Evolutionary conservation across 208 protist genomes (phyloP), one percentile per base, ranked within the genome.

Genomic region (Leishmania braziliensis): DNA sequence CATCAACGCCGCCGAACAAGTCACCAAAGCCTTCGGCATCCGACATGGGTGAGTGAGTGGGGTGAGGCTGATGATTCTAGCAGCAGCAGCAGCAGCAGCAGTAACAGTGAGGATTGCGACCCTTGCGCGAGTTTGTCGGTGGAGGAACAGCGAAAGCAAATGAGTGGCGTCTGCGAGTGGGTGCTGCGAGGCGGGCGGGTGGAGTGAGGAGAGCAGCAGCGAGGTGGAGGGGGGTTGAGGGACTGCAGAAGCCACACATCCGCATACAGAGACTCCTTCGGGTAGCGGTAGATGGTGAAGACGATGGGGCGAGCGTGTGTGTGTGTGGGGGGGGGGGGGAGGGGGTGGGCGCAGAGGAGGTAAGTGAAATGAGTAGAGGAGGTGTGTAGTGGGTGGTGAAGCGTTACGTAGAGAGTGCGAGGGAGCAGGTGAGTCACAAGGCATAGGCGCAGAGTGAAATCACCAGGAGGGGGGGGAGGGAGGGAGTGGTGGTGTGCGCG

Each of bases 11-110:
- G 20, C 74, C 89, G 75, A 95, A 95, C 8, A 97, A 71, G 72
- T 86, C 85, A 8, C 86, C 89, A 33, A 92, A 83, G 18, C 85
- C 88, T 50, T 91, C 86, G 43, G 91, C 90, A 75, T 92, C 87
- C 2, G 88, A 85, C 54, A 80, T 87, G 66, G 33, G 36, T 33
- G 43, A 29, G 29, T 18, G 23, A 39, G 29, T 46, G 70, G 50
- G 10, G 43, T 23, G 10, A 12, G 9, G 39, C 23, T 5, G 10
- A 33, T 46, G 0, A 14, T 39, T 5, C n/a, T 66, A 73, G 48
- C 14, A 46, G n/a, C 29, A 66, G 73, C 14, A 46, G n/a, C 29
- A 66, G 73, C 12, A 9, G 36, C 3, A 39, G 70, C 8, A 33
- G 51, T 5, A 14, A 5, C 39, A 46, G 65, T 36, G 65, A 26